Evolutionary conservation across 2,329 filamentous ascomycete species (phyloP).

Genomic region (Paraconiothyrium brasiliense): DNA sequence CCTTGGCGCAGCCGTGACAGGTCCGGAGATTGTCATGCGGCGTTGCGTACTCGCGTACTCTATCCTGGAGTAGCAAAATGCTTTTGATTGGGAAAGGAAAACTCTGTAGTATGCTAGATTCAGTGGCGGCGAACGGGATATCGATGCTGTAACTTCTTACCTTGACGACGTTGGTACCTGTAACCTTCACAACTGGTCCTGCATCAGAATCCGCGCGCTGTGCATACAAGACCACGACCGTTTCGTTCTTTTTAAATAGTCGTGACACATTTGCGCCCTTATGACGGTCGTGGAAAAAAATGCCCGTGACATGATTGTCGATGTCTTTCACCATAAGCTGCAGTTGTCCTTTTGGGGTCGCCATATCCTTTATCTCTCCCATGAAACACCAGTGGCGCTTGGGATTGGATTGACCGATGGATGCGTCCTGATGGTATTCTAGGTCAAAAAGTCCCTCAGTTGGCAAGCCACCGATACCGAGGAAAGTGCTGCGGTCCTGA

Average conservation of each 20-base stretch:
- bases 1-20: slow-evolving; percentile 20
- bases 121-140: neutral
- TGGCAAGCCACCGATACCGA: slow-evolving; percentile 7
- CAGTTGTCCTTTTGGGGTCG: neutral
- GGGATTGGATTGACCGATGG: slow-evolving; percentile 9
- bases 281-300: slow-evolving; percentile 24
- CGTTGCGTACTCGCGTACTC: slow-evolving; percentile 17
- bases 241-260: slow-evolving; percentile 11
- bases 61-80: neutral
- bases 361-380: slow-evolving; percentile 28
- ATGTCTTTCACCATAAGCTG: slow-evolving; percentile 29
- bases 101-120: neutral
- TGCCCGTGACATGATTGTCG: slow-evolving; percentile 29
- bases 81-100: neutral
- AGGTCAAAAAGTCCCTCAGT: neutral
- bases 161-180: slow-evolving; percentile 12
- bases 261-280: neutral
- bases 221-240: slow-evolving; percentile 25
- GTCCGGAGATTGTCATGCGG: slow-evolving; percentile 15
- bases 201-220: slow-evolving; percentile 14
- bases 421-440: slow-evolving; percentile 2
- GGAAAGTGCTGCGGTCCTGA: slow-evolving; percentile 2
- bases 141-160: neutral
- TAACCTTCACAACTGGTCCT: neutral
- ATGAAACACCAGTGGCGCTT: slow-evolving; percentile 28